Evolutionary conservation across 345 rosid species (phyloP).

Genomic region (Cardamine chenopodiifolia): DNA sequence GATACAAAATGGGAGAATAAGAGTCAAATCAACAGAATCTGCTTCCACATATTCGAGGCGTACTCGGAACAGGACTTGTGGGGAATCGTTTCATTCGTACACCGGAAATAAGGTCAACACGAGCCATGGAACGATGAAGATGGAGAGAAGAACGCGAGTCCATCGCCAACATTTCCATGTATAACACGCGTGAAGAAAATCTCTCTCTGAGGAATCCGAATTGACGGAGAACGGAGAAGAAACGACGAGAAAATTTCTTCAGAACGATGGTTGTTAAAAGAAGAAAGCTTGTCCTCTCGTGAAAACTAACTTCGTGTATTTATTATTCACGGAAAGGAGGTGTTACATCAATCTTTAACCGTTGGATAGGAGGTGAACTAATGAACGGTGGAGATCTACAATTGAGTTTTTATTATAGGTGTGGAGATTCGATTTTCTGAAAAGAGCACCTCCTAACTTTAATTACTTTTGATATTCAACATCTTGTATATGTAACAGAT

Average conservation of each 20-base stretch:
- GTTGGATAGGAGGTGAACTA: conserved; percentile 1
- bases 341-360: background rate
- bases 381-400: conserved; percentile 15
- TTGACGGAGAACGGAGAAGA: conserved; percentile 27
- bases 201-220: background rate
- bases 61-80: conserved; percentile 46
- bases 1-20: background rate
- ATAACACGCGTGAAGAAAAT: conserved; percentile 9
- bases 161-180: conserved; percentile 66
- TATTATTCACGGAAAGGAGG: conserved; percentile 14
- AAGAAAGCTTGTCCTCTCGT: background rate
- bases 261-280: conserved; percentile 16
- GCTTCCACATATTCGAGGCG: conserved; percentile 62
- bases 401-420: background rate
- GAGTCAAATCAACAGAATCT: conserved; percentile 25
- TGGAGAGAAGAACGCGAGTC: conserved; percentile 47
- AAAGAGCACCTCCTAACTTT: too few species aligned
- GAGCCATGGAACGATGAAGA: conserved; percentile 49
- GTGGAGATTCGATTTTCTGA: conserved; percentile 32
- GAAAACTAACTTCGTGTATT: conserved; percentile 12
- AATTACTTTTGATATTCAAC: too few species aligned
- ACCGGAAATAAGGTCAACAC: conserved; percentile 51
- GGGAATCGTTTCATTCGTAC: conserved; percentile 55
- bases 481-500: too few species aligned
- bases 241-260: conserved; percentile 36